Conservation (phyloP, 2,329 filamentous ascomycete genomes). For the Aspergillus candidus region DNA sequence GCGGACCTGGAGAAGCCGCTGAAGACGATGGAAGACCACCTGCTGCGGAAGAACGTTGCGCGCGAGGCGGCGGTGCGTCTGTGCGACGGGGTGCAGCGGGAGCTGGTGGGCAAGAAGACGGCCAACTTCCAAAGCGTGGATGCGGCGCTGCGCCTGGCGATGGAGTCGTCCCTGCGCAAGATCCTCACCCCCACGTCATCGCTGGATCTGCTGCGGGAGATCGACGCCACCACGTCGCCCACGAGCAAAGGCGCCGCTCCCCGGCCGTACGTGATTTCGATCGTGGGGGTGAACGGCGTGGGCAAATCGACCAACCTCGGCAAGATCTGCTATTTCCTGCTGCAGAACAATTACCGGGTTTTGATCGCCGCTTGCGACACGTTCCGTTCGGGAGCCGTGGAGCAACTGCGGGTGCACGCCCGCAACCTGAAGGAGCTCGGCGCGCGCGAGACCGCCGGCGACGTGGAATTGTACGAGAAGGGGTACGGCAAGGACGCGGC, state of each 20-base stretch:
- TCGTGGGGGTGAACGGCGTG: slow-evolving; percentile 96
- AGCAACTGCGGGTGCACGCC: slow-evolving; percentile 93
- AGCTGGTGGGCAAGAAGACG: slow-evolving; percentile 85
- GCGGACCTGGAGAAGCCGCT: slow-evolving; percentile 86
- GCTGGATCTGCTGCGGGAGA: slow-evolving; percentile 88
- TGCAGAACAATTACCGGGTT: slow-evolving; percentile 95
- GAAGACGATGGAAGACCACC: slow-evolving; percentile 92
- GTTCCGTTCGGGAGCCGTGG: slow-evolving; percentile 93
- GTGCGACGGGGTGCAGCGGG: slow-evolving; percentile 84
- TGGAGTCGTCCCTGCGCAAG: slow-evolving; percentile 87
- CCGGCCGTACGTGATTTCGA: slow-evolving; percentile 93
- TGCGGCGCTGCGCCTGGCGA: slow-evolving; percentile 72
- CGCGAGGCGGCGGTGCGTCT: slow-evolving; percentile 87
- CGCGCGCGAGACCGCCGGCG: slow-evolving; percentile 68
- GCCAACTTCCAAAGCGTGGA: slow-evolving; percentile 86
- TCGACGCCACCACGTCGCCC: slow-evolving; percentile 68
- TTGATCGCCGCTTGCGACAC: slow-evolving; percentile 93
- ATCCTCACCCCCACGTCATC: slow-evolving; percentile 95
- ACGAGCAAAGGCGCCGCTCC: slow-evolving; percentile 56
- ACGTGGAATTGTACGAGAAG: slow-evolving; percentile 90
- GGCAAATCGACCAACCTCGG: slow-evolving; percentile 96
- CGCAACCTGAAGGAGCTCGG: slow-evolving; percentile 87
- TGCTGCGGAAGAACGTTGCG: slow-evolving; percentile 92
- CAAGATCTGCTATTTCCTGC: slow-evolving; percentile 95
- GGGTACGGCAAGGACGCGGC: slow-evolving; percentile 98